Conservation (phyloP, 1,284 basidiomycete species). For the Cryptococcus sp. region DNA sequence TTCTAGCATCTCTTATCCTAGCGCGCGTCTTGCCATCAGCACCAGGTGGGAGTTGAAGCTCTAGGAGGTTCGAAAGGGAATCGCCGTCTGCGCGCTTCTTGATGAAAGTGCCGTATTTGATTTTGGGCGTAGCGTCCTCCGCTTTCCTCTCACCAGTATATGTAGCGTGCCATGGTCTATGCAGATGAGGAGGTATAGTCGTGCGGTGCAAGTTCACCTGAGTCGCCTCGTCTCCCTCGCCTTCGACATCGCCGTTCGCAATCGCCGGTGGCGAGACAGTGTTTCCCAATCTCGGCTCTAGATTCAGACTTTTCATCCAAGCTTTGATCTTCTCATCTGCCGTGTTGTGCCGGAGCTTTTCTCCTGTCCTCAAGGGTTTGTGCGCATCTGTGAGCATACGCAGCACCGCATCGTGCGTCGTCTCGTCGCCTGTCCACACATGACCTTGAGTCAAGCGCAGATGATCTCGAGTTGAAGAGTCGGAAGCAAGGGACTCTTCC, state of each 20-base stretch:
- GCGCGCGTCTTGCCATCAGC: conserved; percentile 60
- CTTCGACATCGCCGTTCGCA: neutral
- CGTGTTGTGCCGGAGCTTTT: conserved; percentile 51
- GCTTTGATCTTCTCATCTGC: conserved; percentile 73
- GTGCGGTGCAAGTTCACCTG: conserved; percentile 34
- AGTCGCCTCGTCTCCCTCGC: neutral
- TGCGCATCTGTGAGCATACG: conserved; percentile 85
- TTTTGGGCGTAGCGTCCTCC: conserved; percentile 28
- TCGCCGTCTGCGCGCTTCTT: conserved; percentile 24
- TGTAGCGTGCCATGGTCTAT: conserved; percentile 50
- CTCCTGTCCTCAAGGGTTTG: conserved; percentile 66
- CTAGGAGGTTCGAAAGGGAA: conserved; percentile 38
- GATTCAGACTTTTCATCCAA: conserved; percentile 47
- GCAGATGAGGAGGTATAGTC: conserved; percentile 47
- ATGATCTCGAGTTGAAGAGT: conserved; percentile 32
- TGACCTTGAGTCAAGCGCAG: conserved; percentile 50
- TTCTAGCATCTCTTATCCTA: conserved; percentile 60
- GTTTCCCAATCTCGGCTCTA: conserved; percentile 31
- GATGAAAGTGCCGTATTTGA: conserved; percentile 48
- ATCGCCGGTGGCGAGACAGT: conserved; percentile 2
- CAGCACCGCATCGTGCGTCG: conserved; percentile 68
- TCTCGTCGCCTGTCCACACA: conserved; percentile 74
- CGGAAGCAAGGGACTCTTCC: conserved; percentile 57
- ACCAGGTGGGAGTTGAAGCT: conserved; percentile 46
- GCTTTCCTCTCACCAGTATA: conserved; percentile 37